Base-by-base conservation (phyloP, 352 stramenopile genomes). In the Phytophthora europaea region DNA sequence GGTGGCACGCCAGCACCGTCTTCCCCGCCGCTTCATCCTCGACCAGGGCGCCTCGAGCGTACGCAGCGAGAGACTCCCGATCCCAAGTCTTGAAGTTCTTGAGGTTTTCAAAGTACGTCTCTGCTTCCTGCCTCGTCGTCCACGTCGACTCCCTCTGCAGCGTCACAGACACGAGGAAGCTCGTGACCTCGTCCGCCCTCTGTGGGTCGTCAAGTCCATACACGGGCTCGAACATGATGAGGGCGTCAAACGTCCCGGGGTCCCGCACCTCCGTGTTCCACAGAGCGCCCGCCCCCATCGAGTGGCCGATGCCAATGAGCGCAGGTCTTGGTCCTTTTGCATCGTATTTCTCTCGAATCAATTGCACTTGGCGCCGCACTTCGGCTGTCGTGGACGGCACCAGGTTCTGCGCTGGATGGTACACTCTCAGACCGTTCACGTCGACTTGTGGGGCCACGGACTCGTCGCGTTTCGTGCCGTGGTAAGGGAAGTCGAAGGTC, bases 171-270 rank as follows among this genome's bases (percentile, higher is more conserved):
- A 84, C 75, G 28, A 87, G 40, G 40, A 84, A 76, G 45, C 80
- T 75, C 47, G 64, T 43, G 43, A 85, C n/a, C 5, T 74, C 62
- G 12, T 59, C 50, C 12, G 23, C 61, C 12, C 61, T 50, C 2
- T 54, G 59, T 4, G 34, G 28, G 12, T 66, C 62, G 2, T 63
- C 15, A 5, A 80, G 47, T 0, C 76, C 76, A 36, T 82, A 82
- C 51, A 87, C 76, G 0, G 80, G 80, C 26, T 87, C 80, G 6
- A 87, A 87, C 18, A 87, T 33, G 13, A 85, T 72, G 20, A 87
- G 75, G 0, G 67, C 73, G 26, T 87, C 80, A 54, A 87, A 85
- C 3, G 75, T 82, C 10, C 77, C 75, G 5, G 80, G 80, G 34
- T 75, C 47, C 13, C 63, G 40, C 20, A 85, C 69, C 58, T 85